These are phyloP conservation scores for Karstenula rhodostoma DNA, from an alignment of 2,329 filamentous ascomycete species.

Conservation along the genomic window DNA sequence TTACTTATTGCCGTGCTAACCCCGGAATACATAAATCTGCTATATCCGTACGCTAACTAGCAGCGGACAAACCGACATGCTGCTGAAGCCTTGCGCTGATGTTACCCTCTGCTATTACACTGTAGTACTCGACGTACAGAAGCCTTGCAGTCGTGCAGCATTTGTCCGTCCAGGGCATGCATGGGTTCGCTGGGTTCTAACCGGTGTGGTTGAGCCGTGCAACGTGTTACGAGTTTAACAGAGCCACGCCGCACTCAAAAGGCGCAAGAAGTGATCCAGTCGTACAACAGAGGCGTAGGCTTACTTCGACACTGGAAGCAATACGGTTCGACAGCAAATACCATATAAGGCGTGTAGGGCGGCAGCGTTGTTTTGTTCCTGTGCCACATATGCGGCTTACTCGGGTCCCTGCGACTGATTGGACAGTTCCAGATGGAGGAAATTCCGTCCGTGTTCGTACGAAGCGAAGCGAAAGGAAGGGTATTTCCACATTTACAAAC, in stretches of 20 bases:
- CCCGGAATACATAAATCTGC: neutral
- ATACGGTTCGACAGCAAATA: neutral
- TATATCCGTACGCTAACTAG: no score
- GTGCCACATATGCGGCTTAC: slow-evolving; percentile 11
- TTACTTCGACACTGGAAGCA: neutral
- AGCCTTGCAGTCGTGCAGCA: no score
- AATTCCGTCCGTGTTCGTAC: neutral
- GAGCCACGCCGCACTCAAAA: neutral
- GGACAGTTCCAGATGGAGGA: neutral
- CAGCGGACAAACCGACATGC: no score
- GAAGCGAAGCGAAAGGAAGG: neutral
- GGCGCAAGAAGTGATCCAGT: neutral
- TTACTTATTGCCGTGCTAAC: no score
- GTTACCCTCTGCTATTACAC: neutral
- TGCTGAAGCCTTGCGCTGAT: neutral
- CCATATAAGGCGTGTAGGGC: neutral
- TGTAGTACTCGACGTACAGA: neutral
- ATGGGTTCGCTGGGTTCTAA: neutral
- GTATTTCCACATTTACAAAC: neutral
- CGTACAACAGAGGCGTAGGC: neutral
- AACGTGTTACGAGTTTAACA: slow-evolving; percentile 2
- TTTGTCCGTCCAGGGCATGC: neutral
- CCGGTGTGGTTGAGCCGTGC: slow-evolving; percentile 7
- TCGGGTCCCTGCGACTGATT: neutral
- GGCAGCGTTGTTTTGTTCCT: neutral